Conservation (phyloP, 176 grass and related monocot species). For the Ampelocalamus luodianensis region DNA sequence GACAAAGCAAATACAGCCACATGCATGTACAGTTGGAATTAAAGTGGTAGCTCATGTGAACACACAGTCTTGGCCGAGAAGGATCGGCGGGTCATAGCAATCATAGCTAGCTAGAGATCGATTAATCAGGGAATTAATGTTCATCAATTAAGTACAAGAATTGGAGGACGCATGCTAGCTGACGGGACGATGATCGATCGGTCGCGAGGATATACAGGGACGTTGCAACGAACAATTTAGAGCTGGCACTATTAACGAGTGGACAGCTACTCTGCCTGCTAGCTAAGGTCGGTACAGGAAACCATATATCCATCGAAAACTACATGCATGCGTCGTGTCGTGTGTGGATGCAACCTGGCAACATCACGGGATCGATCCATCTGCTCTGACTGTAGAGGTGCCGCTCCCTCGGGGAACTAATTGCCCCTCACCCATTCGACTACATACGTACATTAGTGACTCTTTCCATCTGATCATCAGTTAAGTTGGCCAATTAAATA, state of each 20-base stretch:
- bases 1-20: not conserved
- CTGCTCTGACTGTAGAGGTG: not conserved
- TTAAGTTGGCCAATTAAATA: too few species aligned
- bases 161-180: too few species aligned
- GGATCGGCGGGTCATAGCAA: not conserved
- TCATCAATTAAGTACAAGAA: not conserved
- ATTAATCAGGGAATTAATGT: not conserved
- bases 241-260: not conserved
- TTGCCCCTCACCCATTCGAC: not conserved
- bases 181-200: too few species aligned
- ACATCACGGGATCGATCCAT: not conserved
- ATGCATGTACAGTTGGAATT: not conserved
- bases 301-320: not conserved
- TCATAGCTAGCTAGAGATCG: not conserved
- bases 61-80: not conserved
- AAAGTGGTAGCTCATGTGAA: not conserved
- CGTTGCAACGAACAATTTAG: not conserved
- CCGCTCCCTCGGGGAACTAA: not conserved
- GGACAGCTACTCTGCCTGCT: too few species aligned
- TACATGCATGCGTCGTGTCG: not conserved
- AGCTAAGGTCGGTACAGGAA: too few species aligned
- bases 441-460: not conserved
- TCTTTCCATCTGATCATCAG: too few species aligned
- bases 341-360: not conserved
- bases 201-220: not conserved